Percentiles rank a stretch among this genome's conserved stretches.
phyloP scores from a whole-genome alignment of 2,329 filamentous ascomycete species.

The Pseudocercospora pini-densiflorae region DNA sequence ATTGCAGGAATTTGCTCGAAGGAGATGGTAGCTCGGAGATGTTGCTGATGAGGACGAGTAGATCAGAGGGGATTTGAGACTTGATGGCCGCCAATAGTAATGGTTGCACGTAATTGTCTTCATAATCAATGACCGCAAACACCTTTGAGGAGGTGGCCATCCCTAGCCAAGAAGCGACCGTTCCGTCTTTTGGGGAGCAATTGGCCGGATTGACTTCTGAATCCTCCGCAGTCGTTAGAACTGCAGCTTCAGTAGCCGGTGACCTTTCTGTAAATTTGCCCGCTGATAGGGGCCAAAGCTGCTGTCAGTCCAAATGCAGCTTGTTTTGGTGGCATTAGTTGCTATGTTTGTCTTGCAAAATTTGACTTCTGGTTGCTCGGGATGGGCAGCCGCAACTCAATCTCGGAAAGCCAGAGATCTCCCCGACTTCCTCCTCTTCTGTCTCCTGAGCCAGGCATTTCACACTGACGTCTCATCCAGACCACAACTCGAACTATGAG shows the following conservation, averaged over 20 bases:
- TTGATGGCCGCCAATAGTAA: constrained; percentile 76
- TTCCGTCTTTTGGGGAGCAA: background rate
- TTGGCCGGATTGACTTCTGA: constrained; percentile 4
- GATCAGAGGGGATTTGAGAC: constrained; percentile 59
- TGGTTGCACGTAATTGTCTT: constrained; percentile 86
- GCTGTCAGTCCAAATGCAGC: background rate
- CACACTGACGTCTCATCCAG: constrained; percentile 3
- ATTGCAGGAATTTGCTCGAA: constrained; percentile 68
- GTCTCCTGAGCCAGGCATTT: constrained; percentile 2
- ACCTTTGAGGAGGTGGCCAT: constrained; percentile 41
- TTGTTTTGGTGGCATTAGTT: background rate
- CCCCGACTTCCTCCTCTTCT: background rate
- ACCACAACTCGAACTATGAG: background rate
- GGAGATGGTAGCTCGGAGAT: constrained; percentile 58
- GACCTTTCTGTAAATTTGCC: background rate
- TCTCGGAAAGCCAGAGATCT: background rate
- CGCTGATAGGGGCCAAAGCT: background rate
- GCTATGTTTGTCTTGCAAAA: background rate
- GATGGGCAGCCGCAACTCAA: background rate
- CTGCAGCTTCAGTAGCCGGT: background rate
- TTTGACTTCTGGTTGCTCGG: constrained; percentile 1
- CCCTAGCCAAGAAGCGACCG: background rate
- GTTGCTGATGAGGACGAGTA: constrained; percentile 49
- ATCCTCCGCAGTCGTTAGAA: background rate
- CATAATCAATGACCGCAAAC: constrained; percentile 80